phyloP scores from a whole-genome alignment of 352 stramenopile genomes.

The Elongisporangium senticosum region DNA sequence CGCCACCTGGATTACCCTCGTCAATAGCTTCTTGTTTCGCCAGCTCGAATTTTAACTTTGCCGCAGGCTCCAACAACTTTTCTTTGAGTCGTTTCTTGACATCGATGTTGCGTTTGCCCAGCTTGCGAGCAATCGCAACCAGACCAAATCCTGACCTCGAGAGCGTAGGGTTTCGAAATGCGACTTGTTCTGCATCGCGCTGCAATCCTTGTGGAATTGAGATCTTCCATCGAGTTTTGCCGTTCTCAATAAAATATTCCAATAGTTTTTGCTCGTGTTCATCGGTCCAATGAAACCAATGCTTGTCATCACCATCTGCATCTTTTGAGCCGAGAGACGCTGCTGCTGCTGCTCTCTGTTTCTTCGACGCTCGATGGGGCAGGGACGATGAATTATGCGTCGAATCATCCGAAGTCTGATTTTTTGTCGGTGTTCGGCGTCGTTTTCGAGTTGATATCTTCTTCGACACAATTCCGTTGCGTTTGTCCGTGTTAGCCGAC shows the following conservation, averaged over 20 bases:
- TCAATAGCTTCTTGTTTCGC: conserved; percentile 49
- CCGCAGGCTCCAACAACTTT: conserved; percentile 49
- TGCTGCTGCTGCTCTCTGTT: neutral
- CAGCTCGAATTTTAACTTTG: conserved; percentile 47
- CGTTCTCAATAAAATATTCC: conserved; percentile 66
- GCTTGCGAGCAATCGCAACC: conserved; percentile 52
- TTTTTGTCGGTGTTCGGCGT: conserved; percentile 14
- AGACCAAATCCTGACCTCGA: conserved; percentile 56
- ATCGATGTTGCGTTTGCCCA: conserved; percentile 67
- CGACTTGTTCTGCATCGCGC: conserved; percentile 41
- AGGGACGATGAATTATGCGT: neutral
- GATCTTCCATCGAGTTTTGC: conserved; percentile 57
- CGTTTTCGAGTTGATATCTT: conserved; percentile 28
- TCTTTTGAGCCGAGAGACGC: neutral
- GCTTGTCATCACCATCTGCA: conserved; percentile 1
- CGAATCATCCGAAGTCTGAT: neutral
- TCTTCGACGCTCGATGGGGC: neutral
- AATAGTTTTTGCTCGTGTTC: conserved; percentile 50
- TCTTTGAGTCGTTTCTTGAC: conserved; percentile 77
- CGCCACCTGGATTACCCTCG: conserved; percentile 31
- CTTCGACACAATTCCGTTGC: conserved; percentile 67
- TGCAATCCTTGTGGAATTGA: conserved; percentile 54
- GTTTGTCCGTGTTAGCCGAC: conserved; percentile 11
- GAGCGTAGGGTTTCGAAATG: conserved; percentile 57
- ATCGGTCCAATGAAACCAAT: conserved; percentile 32